A percentile compares a stretch with the other conserved stretches of the same genome.
Evolutionary conservation across 179 eudicot genomes (phyloP).

Genomic region (Spinacia oleracea): DNA sequence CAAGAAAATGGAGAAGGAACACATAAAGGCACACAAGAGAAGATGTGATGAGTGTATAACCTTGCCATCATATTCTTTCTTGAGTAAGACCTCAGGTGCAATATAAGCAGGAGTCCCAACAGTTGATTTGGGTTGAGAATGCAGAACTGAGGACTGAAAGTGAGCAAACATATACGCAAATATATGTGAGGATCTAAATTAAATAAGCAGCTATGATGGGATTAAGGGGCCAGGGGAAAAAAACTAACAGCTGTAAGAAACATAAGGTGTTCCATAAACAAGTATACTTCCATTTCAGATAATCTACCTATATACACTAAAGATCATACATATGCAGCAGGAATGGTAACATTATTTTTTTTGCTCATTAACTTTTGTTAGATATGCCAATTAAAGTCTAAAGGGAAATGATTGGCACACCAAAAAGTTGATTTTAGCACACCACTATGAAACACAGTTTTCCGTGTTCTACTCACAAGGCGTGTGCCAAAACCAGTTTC

Average conservation of each 20-base stretch:
- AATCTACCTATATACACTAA: not conserved
- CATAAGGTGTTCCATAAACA: not conserved
- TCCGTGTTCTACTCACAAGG: no score
- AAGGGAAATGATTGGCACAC: no score
- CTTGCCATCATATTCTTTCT: constrained; percentile 98
- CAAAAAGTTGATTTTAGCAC: no score
- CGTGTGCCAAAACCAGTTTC: no score
- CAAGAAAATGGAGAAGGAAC: not conserved
- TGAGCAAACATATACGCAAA: constrained; percentile 17
- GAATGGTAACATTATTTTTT: not conserved
- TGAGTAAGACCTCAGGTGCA: constrained; percentile 85
- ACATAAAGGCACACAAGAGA: not conserved
- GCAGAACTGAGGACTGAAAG: constrained; percentile 83
- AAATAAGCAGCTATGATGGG: not conserved
- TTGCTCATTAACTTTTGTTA: not conserved
- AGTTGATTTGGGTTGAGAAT: constrained; percentile 97
- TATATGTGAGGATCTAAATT: not conserved
- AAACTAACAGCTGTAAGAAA: not conserved
- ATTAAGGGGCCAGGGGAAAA: not conserved
- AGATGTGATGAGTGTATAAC: constrained; percentile 32
- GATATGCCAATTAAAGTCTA: not conserved
- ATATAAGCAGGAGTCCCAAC: constrained; percentile 98
- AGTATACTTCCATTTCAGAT: not conserved
- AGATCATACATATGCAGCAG: not conserved
- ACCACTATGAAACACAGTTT: no score